A percentile compares a stretch with the other conserved stretches of the same genome.
These are phyloP conservation scores for Aspergillus hortae DNA, from an alignment of 2,329 filamentous ascomycete genomes.

Conservation along the genomic window DNA sequence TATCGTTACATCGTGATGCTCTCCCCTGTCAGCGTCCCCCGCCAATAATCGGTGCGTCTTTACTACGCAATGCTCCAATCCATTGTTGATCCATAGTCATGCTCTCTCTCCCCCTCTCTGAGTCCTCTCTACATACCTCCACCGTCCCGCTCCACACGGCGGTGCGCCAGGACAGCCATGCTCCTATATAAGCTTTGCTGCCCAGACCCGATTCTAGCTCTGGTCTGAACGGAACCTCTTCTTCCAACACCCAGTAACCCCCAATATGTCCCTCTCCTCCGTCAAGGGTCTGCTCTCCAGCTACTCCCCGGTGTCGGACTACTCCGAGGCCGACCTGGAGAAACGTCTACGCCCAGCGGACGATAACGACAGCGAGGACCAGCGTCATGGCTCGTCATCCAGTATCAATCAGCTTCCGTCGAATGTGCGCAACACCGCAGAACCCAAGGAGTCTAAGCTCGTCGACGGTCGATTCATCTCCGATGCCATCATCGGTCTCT, in stretches of 20 bases:
- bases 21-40: background rate
- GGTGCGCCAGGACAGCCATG: too few species aligned
- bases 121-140: too few species aligned
- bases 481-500: slow-evolving; percentile 71
- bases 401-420: slow-evolving; percentile 14
- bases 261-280: slow-evolving; percentile 28
- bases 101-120: too few species aligned
- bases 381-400: slow-evolving; percentile 1
- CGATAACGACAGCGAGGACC: slow-evolving; percentile 11
- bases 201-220: background rate
- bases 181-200: background rate
- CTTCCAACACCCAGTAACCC: too few species aligned
- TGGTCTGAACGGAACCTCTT: background rate
- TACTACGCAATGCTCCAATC: too few species aligned
- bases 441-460: slow-evolving; percentile 24
- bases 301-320: slow-evolving; percentile 23
- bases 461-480: slow-evolving; percentile 39
- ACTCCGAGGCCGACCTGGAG: slow-evolving; percentile 21
- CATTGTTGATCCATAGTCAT: too few species aligned
- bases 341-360: slow-evolving; percentile 21
- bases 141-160: too few species aligned
- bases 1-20: background rate
- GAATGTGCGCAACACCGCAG: slow-evolving; percentile 6
- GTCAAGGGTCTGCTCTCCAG: slow-evolving; percentile 27
- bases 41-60: background rate